These are phyloP conservation scores for Nepenthes mirabilis DNA, from an alignment of 148 eudicot genomes.

Conservation along the genomic window DNA sequence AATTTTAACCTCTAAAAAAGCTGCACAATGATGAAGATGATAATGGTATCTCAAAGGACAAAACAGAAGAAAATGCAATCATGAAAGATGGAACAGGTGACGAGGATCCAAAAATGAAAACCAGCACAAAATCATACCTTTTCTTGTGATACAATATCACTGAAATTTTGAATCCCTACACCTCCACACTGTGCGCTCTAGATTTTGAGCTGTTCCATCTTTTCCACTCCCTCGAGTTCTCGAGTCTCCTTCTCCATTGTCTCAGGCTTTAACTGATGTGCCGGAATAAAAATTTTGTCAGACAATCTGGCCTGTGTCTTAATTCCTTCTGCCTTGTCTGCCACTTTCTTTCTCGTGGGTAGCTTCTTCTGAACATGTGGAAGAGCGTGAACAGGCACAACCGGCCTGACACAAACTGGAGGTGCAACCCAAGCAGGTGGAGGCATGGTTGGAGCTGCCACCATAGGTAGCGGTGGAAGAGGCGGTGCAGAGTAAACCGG, in stretches of 20 bases:
- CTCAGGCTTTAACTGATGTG: too few species aligned
- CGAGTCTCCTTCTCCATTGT: constrained; percentile 1
- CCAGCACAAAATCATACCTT: too few species aligned
- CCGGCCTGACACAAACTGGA: constrained; percentile 22
- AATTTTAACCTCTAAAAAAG: too few species aligned
- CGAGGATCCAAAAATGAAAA: too few species aligned
- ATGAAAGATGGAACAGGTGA: too few species aligned
- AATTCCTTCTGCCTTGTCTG: constrained; percentile 5
- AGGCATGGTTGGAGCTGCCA: constrained; percentile 19
- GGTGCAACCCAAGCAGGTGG: constrained; percentile 24
- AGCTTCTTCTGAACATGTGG: constrained; percentile 7
- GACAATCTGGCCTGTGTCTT: neutral
- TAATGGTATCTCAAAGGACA: too few species aligned
- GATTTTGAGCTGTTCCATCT: constrained; percentile 50
- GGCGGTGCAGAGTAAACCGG: too few species aligned
- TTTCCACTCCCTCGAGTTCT: constrained; percentile 27
- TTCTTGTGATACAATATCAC: too few species aligned
- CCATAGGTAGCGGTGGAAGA: neutral
- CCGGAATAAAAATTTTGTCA: too few species aligned
- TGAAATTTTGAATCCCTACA: too few species aligned
- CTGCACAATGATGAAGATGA: too few species aligned
- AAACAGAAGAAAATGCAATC: too few species aligned
- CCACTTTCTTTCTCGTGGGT: neutral
- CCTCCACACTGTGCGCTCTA: constrained; percentile 3
- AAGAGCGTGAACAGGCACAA: constrained; percentile 21